Evolutionary conservation across 768 basidiomycete species (phyloP).

Genomic region (Gloeostereum incarnatum): DNA sequence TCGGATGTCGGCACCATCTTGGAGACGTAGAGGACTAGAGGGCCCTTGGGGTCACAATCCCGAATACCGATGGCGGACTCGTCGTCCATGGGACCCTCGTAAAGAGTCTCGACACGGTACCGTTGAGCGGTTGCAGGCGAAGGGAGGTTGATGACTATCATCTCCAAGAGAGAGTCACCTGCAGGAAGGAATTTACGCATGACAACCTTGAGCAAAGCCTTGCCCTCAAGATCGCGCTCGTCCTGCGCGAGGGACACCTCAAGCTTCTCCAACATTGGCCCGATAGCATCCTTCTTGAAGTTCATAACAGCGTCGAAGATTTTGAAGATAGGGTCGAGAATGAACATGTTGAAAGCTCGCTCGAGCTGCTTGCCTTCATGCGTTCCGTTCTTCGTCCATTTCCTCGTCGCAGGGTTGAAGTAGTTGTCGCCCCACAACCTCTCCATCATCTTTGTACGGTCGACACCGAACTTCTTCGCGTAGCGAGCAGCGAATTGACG

Average conservation of each 20-base stretch:
- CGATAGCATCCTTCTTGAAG: constrained; percentile 90
- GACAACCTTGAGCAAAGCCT: constrained; percentile 90
- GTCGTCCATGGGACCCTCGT: constrained; percentile 99
- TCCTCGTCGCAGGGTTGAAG: constrained; percentile 95
- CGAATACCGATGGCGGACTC: constrained; percentile 98
- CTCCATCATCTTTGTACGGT: constrained; percentile 96
- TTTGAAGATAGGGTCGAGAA: constrained; percentile 98
- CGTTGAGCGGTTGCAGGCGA: constrained; percentile 95
- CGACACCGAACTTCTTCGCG: constrained; percentile 97
- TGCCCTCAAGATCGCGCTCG: constrained; percentile 92
- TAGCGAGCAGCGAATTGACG: constrained; percentile 94
- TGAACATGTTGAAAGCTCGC: constrained; percentile 97
- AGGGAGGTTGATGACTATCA: constrained; percentile 99
- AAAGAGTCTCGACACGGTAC: constrained; percentile 98
- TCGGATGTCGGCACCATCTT: constrained; percentile 99
- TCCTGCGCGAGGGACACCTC: constrained; percentile 83
- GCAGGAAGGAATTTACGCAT: constrained; percentile 99
- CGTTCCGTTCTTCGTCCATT: constrained; percentile 84
- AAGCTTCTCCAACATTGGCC: constrained; percentile 89
- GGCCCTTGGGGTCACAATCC: constrained; percentile 94
- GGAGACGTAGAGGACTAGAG: constrained; percentile 96
- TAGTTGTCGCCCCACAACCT: constrained; percentile 99
- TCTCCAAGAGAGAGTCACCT: constrained; percentile 96
- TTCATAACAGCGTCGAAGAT: constrained; percentile 99
- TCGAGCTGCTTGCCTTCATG: constrained; percentile 88